Percentiles rank a stretch among this genome's conserved stretches.
phyloP scores from a whole-genome alignment of 495 filamentous ascomycete genomes.

The Aspergillus steynii region DNA sequence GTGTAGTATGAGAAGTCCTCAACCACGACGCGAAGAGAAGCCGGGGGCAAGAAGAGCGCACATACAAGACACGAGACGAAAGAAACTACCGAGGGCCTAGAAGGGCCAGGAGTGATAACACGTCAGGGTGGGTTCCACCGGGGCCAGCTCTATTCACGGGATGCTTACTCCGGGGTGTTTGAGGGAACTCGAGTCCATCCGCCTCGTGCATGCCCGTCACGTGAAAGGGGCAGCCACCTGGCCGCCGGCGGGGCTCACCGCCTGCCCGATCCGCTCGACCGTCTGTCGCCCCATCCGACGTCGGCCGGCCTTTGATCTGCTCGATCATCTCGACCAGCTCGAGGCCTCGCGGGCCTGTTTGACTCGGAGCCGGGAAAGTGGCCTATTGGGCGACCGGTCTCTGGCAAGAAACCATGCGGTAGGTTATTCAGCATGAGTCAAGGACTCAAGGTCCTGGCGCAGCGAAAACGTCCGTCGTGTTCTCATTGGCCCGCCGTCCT shows the following conservation, averaged over 20 bases:
- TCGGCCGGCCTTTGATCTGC: no score
- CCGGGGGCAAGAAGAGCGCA: neutral
- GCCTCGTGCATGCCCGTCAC: neutral
- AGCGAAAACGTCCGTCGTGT: neutral
- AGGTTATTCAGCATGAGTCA: no score
- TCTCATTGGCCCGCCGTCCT: neutral
- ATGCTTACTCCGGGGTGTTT: neutral
- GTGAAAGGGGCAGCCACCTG: neutral
- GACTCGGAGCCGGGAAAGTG: no score
- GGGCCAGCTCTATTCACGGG: neutral
- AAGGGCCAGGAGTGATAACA: neutral
- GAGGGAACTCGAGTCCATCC: neutral
- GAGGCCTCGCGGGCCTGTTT: no score
- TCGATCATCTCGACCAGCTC: no score
- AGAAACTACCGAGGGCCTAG: neutral
- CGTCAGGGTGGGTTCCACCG: neutral
- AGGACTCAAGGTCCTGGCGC: no score
- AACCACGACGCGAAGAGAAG: neutral
- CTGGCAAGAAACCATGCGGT: no score
- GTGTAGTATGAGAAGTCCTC: no score
- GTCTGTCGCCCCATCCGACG: no score
- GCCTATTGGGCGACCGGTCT: no score
- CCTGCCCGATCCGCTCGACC: neutral
- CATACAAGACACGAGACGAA: neutral
- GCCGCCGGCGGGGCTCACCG: neutral